Percentiles rank a stretch among this genome's conserved stretches.
These are phyloP conservation scores for Tillandsia fasciculata DNA, from an alignment of 176 grass and related monocot species.

Conservation along the genomic window DNA sequence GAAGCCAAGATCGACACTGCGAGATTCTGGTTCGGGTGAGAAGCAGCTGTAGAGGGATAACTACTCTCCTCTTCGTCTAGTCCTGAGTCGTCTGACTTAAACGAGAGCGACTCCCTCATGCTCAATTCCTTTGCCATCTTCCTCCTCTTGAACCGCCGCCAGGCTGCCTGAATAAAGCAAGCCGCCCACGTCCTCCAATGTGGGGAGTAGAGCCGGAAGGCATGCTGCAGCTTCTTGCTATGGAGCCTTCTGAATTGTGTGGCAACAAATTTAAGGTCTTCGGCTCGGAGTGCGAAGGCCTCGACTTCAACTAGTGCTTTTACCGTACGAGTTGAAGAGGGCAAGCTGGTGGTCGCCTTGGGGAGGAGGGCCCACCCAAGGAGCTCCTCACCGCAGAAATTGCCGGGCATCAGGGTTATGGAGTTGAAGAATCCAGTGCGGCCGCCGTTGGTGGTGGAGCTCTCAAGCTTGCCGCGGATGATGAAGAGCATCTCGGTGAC, in stretches of 20 bases:
- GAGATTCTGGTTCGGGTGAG: conserved; percentile 31
- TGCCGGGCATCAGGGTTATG: conserved; percentile 38
- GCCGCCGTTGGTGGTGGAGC: conserved; percentile 57
- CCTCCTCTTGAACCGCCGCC: conserved; percentile 43
- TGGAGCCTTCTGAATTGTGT: conserved; percentile 53
- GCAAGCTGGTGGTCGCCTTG: conserved; percentile 50
- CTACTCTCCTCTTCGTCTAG: conserved; percentile 17
- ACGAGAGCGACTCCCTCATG: not conserved
- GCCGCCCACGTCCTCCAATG: conserved; percentile 76
- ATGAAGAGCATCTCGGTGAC: conserved; percentile 83
- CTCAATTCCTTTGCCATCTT: conserved; percentile 1
- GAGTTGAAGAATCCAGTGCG: conserved; percentile 49
- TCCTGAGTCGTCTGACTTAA: conserved; percentile 8
- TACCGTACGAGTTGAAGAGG: conserved; percentile 45
- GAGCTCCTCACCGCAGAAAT: conserved; percentile 70
- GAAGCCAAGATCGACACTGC: conserved; percentile 47
- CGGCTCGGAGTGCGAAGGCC: conserved; percentile 53
- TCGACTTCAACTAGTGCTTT: conserved; percentile 53
- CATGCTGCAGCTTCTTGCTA: conserved; percentile 79
- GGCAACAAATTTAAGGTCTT: conserved; percentile 71
- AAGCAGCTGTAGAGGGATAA: not conserved
- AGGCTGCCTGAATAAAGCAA: conserved; percentile 56
- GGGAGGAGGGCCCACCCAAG: conserved; percentile 64
- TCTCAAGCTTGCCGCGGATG: conserved; percentile 46
- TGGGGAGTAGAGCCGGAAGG: conserved; percentile 76